A percentile compares a stretch with the other conserved stretches of the same genome.
Evolutionary conservation across 768 basidiomycete species (phyloP).

Genomic region (Russula abietina): DNA sequence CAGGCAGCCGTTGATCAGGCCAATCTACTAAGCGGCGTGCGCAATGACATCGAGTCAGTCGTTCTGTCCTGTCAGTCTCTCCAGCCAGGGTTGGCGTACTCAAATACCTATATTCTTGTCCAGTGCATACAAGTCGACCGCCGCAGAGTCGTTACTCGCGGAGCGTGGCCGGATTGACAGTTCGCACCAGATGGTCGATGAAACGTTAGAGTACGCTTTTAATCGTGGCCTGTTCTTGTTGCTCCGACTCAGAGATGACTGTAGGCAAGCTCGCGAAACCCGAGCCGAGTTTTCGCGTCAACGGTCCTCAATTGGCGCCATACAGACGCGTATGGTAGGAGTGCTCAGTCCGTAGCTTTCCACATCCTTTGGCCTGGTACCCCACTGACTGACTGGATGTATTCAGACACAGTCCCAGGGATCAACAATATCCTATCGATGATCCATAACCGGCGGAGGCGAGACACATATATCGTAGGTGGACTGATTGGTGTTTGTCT

Average conservation of each 20-base stretch:
- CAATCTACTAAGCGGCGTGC: slow-evolving; percentile 81
- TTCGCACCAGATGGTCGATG: slow-evolving; percentile 92
- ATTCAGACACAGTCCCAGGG: slow-evolving; percentile 81
- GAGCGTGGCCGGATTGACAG: slow-evolving; percentile 89
- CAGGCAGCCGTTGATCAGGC: slow-evolving; percentile 79
- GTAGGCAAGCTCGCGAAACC: slow-evolving; percentile 95
- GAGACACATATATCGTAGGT: slow-evolving; percentile 88
- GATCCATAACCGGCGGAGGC: slow-evolving; percentile 85
- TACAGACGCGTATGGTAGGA: slow-evolving; percentile 78
- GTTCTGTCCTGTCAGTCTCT: slow-evolving; percentile 27
- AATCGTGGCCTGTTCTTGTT: not conserved
- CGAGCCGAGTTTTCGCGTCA: slow-evolving; percentile 88
- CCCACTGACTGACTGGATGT: not conserved
- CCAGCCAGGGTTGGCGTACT: not conserved
- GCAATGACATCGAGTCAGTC: slow-evolving; percentile 91
- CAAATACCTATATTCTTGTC: not conserved
- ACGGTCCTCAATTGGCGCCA: slow-evolving; percentile 62
- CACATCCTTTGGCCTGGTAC: not conserved
- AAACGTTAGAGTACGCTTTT: slow-evolving; percentile 67
- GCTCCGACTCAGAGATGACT: not conserved
- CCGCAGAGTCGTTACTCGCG: slow-evolving; percentile 78
- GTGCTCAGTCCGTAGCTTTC: slow-evolving; percentile 56
- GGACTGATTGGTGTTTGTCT: slow-evolving; percentile 81
- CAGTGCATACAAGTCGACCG: slow-evolving; percentile 87
- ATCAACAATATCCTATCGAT: slow-evolving; percentile 85